Evolutionary conservation across 202 grass and related monocot species (phyloP), one percentile per base, ranked within the genome.

Genomic region (Elaeis oleifera): DNA sequence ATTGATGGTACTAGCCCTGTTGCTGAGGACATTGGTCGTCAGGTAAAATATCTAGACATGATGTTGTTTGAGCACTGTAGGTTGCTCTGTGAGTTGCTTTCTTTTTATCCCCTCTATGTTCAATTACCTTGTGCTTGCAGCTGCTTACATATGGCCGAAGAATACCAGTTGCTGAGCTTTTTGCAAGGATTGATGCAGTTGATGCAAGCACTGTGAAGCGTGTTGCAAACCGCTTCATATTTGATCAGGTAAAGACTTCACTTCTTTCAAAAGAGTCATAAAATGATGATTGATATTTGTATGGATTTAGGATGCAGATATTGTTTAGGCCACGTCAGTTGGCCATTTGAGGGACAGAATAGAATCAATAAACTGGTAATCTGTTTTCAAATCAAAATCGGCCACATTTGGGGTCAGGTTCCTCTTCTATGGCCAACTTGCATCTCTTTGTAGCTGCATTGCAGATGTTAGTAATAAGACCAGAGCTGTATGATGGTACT

Each of bases 201-300:
- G 95, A 99, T 53, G 85, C 95, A 53, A 89, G 77, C 66, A 89
- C 88, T 51, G 83, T 99, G 19, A 99, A 81, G 67, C 85, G 88
- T 69, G 85, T 99, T 60, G 88, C 95, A 23, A 99, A 99, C 23
- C 95, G 95, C 60, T 99, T 99, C 80, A 90, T 99, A 72, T 99
- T 99, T 84, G 95, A 99, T 71, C 95, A 99, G 89, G 88, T 94
- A 80, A 68, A 49, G 51, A 29, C 39, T 18, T 58, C 31, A 13
- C 20, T 56, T 56, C 18, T 56, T 36, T n/a, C 50, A 27, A 54
- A 39, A 65, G 53, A 28, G 53, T 59, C 24, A 1, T 11, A 44
- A 44, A 44, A 44, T 13, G 36, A 13, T 11, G 36, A 13, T 1
- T 44, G 9, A 44, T 44, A 44, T 3, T 13, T 44, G 2, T 44